These are phyloP conservation scores for Lipomyces yarrowii DNA, from an alignment of 1,139 yeast genomes.

Conservation along the genomic window DNA sequence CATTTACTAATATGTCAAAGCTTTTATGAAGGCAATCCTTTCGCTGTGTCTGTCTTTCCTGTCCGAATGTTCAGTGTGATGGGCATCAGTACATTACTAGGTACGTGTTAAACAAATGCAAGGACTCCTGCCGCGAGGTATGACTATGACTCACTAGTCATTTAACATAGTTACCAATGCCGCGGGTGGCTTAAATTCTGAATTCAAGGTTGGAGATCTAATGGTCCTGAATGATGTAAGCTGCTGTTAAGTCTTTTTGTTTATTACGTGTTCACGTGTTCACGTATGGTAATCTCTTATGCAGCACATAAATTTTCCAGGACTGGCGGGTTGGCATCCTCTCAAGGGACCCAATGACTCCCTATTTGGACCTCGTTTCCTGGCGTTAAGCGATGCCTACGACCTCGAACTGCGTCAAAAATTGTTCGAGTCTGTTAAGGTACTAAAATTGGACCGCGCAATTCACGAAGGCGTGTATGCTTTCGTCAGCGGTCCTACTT, in stretches of 20 bases:
- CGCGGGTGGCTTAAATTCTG: conserved; percentile 81
- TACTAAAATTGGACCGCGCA: conserved; percentile 56
- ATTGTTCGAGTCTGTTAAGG: conserved; percentile 54
- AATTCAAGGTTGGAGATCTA: conserved; percentile 78
- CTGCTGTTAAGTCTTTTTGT: neutral
- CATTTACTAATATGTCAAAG: conserved; percentile 16
- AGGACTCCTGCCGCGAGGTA: neutral
- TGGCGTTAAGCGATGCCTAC: conserved; percentile 88
- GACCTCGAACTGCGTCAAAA: conserved; percentile 63
- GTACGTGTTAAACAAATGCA: conserved; percentile 35
- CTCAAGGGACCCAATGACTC: conserved; percentile 85
- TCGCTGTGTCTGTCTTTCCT: conserved; percentile 83
- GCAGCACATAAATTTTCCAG: conserved; percentile 81
- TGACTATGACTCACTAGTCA: neutral
- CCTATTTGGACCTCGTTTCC: conserved; percentile 80
- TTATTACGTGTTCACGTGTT: too few relatives aligned
- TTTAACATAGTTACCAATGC: conserved; percentile 65
- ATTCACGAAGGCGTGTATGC: conserved; percentile 87
- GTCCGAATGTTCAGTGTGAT: conserved; percentile 70
- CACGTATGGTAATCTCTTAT: neutral
- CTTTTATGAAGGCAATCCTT: conserved; percentile 85
- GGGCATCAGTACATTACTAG: conserved; percentile 65
- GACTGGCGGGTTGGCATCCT: conserved; percentile 86
- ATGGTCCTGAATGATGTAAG: conserved; percentile 75
- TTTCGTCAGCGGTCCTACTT: conserved; percentile 91